Percentiles rank a stretch among this genome's conserved stretches.
These are phyloP conservation scores for Neoarthrinium moseri DNA, from an alignment of 2,329 filamentous ascomycete species.

Conservation along the genomic window DNA sequence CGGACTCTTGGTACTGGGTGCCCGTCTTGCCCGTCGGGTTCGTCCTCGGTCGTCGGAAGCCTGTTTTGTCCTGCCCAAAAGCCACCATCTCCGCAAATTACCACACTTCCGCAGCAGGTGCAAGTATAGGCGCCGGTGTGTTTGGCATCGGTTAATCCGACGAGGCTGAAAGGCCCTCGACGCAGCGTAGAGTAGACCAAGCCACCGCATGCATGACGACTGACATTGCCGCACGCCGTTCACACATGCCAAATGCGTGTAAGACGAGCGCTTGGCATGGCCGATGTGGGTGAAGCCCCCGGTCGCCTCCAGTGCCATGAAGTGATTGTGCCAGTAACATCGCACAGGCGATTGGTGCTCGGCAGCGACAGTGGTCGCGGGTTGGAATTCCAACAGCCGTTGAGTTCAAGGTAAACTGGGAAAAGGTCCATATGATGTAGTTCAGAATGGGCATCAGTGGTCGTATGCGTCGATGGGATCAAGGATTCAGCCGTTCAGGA, in stretches of 20 bases:
- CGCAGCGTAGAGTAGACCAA: not conserved
- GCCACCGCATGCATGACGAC: not conserved
- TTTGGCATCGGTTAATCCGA: not conserved
- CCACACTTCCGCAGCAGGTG: not conserved
- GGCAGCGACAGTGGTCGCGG: no score
- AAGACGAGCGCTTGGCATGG: no score
- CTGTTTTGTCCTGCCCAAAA: not conserved
- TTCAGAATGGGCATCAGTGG: no score
- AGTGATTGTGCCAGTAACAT: not conserved
- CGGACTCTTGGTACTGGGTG: no score
- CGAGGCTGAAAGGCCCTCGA: conserved; percentile 3
- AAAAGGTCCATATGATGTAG: no score
- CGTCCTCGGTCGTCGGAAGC: not conserved
- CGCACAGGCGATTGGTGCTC: not conserved
- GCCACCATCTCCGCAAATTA: not conserved
- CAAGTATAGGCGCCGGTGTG: not conserved
- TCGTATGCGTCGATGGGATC: no score
- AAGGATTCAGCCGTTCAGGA: conserved; percentile 47
- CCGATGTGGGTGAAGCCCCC: not conserved
- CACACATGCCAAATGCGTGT: no score
- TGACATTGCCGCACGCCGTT: no score
- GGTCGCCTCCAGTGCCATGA: not conserved
- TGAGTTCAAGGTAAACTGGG: no score
- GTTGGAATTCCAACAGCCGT: no score
- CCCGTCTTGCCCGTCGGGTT: not conserved